Base-by-base conservation (phyloP, 1,284 basidiomycete species). In the Apiotrichum brassicae region DNA sequence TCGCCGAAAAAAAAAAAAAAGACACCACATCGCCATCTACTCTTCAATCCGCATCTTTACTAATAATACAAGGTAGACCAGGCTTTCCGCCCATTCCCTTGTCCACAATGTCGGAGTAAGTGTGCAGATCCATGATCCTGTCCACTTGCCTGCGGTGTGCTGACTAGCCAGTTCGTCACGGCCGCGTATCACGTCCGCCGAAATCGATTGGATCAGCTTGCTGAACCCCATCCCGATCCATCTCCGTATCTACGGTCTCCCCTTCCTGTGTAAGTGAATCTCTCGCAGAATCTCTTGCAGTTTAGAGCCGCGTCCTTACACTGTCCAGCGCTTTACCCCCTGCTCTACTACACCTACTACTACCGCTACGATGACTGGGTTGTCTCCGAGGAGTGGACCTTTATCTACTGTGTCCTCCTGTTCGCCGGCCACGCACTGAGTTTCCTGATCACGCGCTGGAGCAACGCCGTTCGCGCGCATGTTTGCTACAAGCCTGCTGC, bases 321-420 rank as follows among this genome's bases (percentile, higher is more conserved):
- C n/a, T n/a, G n/a, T n/a, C 7, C 46, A 73, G 71, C 81, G 1
- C 77, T 94, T 53, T 98, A 97, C 67, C 92, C 92, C 0, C 69
- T 93, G 25, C 82, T 92, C 43, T 89, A 87, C 38, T 95, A 93
- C 71, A 85, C 93, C 22, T 97, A 95, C 77, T 87, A 85, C 64
- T 58, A 72, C 51, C 59, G 81, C 66, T 97, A 97, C 71, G 88
- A 95, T 63, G 79, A 90, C 65, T 92, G 87, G 84, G 75, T 94
- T 49, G 80, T 84, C 68, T 92, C 88, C 59, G 93, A 95, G 71
- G 88, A 93, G 69, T 94, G 88, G 87, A 93, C 94, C 0, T 99
- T 98, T 66, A 79, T 98, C 41, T 88, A 85, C 44, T 92, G 87
- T 60, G 86, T 94, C 18, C 76, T 82, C 12, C 81, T 98, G 9